phyloP scores from a whole-genome alignment of 108 stramenopile species.

The Pseudonitzschia pungens region DNA sequence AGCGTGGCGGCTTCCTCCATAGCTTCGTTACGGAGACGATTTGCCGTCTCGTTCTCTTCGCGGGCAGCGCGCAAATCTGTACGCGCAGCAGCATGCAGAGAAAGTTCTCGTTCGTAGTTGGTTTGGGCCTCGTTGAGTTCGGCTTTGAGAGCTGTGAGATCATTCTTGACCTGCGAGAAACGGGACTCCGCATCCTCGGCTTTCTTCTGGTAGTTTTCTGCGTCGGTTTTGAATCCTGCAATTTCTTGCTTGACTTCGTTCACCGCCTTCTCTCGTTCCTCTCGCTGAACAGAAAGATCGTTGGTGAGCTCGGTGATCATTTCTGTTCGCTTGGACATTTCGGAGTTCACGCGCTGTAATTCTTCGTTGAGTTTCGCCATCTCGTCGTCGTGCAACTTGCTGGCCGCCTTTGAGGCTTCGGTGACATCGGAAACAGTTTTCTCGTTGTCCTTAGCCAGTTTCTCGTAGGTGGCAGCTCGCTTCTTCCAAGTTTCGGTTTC shows the following conservation, averaged over 20 bases:
- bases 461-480: conserved; percentile 51
- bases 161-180: conserved; percentile 46
- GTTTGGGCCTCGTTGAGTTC: conserved; percentile 42
- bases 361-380: conserved; percentile 43
- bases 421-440: conserved; percentile 59
- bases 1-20: conserved; percentile 47
- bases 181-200: conserved; percentile 46
- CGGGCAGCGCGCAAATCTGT: conserved; percentile 64
- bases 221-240: conserved; percentile 43
- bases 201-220: conserved; percentile 49
- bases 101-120: conserved; percentile 86
- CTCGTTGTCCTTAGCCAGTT: conserved; percentile 76
- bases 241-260: conserved; percentile 57
- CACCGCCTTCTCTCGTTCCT: conserved; percentile 64
- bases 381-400: conserved; percentile 47
- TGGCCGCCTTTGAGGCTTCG: conserved; percentile 56
- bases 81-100: conserved; percentile 73
- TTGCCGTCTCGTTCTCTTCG: conserved; percentile 55
- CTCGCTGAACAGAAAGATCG: conserved; percentile 69
- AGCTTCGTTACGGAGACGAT: conserved; percentile 44
- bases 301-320: conserved; percentile 72
- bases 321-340: conserved; percentile 54
- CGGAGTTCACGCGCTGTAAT: conserved; percentile 38
- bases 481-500: conserved; percentile 55
- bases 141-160: conserved; percentile 51